Base-by-base conservation (phyloP, 495 filamentous ascomycete species). In the Hypoxylon fuscum region DNA sequence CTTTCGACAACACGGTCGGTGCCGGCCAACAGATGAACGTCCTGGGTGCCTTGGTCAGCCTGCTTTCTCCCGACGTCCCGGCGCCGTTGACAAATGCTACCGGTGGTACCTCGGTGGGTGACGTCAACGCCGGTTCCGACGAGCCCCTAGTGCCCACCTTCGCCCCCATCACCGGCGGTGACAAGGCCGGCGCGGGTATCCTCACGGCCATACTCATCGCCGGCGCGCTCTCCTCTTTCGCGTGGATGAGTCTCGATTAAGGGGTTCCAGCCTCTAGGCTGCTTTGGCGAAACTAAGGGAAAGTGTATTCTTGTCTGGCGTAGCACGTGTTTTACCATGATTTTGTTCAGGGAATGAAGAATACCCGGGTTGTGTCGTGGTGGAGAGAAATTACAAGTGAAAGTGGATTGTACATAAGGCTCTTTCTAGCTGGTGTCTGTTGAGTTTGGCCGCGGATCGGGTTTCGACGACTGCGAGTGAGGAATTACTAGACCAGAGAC, bases 151-250 rank as follows among this genome's bases (percentile, higher is more conserved):
- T 64, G 47, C 62, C 53, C n/a, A 64, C 55, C 6, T 61, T 56
- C 44, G 48, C 43, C 17, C 68, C 76, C 22, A 79, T 88, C 37
- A 87, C 82, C 1, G 79, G 74, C 22, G 81, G 70, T 18, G 90
- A 92, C 65, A 85, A 79, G 68, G 87, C 85, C 4, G 89, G 87
- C 6, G 90, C 89, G 3, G 81, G 81, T 1, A 81, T 91, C 45
- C 38, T 91, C 59, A 90, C 89, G 10, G 71, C 83, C 14, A 9
- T 77, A 62, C 47, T 83, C n/a, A 50, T 80, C 44, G 65, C 63
- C 0, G 65, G 67, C 17, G 68, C 72, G 3, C 62, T 76, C 5
- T 75, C 75, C 3, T 74, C 72, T 20, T 79, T 80, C 56, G 72
- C 70, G 17, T 81, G 79, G 79, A 81, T 81, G 79, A 80, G 77